phyloP scores from a whole-genome alignment of 1,284 basidiomycete species.

The Sanghuangporus sanghuang region DNA sequence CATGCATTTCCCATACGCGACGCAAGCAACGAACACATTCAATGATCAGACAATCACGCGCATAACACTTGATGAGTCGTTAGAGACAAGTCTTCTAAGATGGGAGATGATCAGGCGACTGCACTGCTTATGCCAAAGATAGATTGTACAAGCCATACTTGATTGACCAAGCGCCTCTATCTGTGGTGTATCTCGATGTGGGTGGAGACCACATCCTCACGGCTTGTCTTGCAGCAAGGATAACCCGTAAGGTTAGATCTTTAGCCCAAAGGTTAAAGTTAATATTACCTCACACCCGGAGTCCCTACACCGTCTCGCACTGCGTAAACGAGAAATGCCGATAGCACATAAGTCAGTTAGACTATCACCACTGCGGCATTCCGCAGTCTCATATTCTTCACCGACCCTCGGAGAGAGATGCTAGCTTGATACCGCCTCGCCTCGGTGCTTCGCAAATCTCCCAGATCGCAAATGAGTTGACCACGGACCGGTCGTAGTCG shows the following conservation, averaged over 20 bases:
- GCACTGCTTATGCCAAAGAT: background rate
- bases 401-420: background rate
- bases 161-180: background rate
- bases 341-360: background rate
- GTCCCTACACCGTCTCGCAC: background rate
- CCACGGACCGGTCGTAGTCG: background rate
- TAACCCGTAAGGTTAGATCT: no score
- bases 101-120: background rate
- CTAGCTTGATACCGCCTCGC: background rate
- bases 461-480: background rate
- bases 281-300: background rate
- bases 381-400: background rate
- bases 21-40: background rate
- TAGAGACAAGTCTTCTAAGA: background rate
- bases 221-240: no score
- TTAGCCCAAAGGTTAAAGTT: no score
- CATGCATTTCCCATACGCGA: background rate
- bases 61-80: background rate
- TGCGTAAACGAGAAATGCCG: background rate
- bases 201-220: background rate
- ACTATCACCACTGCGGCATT: background rate
- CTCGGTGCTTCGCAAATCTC: background rate
- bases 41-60: background rate
- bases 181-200: background rate
- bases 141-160: background rate